Evolutionary conservation across 2,329 filamentous ascomycete genomes (phyloP), one percentile per base, ranked within the genome.

Genomic region (Apiospora phragmitis): DNA sequence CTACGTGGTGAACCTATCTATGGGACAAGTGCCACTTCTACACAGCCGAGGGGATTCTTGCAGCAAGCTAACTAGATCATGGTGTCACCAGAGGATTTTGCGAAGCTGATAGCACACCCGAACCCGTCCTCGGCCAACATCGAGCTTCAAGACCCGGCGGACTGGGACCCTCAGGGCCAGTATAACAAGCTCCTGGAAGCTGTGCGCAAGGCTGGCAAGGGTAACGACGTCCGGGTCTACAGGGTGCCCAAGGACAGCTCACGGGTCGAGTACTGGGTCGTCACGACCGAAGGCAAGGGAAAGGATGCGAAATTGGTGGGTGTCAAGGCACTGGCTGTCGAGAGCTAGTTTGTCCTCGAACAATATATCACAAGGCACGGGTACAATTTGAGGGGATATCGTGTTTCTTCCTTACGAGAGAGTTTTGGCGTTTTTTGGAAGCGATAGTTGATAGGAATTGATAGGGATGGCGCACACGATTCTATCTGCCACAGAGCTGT

Each of bases 191-290:
- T 95, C 43, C 81, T 94, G 3, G 88, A 93, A 45, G 93, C 92
- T 18, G 91, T 95, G 67, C 86, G 87, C 73, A 84, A 89, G 79
- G 90, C 87, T 18, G 87, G 86, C 29, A 84, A 86, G 78, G 89
- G 92, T 2, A 87, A 86, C 72, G 91, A 93, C 73, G 88, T 95
- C 68, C 89, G 91, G 78, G 90, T 97, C 29, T 97, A 96, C 77
- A 85, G 88, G 69, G 89, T 97, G 11, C 83, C 86, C 71, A 85
- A 89, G 75, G 90, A 88, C 62, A 84, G 84, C 16, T 89, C 90
- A 35, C 87, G 92, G 78, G 86, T 87, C 18, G 93, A 97, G 82
- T 97, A 97, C 81, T 97, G 91, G 87, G 84, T 97, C 71, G 83
- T 97, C 65, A 89, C 89, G 29, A 79, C 92, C 75, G 86, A 91